Percentiles rank a stretch among this genome's conserved stretches.
These are phyloP conservation scores for Capsella bursapastoris DNA, from an alignment of 345 rosid genomes.

Conservation along the genomic window DNA sequence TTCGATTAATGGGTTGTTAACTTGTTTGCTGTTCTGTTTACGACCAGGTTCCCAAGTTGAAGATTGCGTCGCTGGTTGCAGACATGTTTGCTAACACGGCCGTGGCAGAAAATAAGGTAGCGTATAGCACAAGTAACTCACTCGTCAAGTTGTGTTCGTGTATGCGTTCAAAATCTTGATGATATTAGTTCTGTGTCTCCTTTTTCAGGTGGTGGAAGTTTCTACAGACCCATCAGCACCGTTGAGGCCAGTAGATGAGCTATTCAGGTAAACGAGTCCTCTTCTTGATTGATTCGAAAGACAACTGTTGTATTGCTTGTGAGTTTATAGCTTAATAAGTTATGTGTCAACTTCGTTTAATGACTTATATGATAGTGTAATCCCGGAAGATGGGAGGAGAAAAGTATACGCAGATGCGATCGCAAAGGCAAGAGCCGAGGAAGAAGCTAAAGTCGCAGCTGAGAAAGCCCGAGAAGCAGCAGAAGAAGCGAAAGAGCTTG, in stretches of 20 bases:
- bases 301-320: conserved; percentile 1
- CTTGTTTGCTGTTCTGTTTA: conserved; percentile 15
- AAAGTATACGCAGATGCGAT: conserved; percentile 66
- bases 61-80: conserved; percentile 82
- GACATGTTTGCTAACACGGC: conserved; percentile 87
- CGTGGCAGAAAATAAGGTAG: conserved; percentile 90
- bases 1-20: conserved; percentile 18
- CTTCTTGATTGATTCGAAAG: background rate
- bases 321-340: background rate
- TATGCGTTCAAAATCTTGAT: background rate
- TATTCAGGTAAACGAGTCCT: conserved; percentile 65
- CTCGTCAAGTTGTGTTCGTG: background rate
- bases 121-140: conserved; percentile 11
- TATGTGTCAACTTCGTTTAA: conserved; percentile 6
- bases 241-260: conserved; percentile 63
- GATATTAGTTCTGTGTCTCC: background rate
- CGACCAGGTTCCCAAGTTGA: conserved; percentile 71
- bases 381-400: conserved; percentile 92
- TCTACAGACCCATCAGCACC: conserved; percentile 80
- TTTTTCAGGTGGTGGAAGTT: conserved; percentile 77
- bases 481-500: conserved; percentile 47
- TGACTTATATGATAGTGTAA: conserved; percentile 50
- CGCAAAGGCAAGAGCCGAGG: conserved; percentile 70
- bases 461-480: conserved; percentile 69
- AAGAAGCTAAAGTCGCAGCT: conserved; percentile 61